Conservation (phyloP, 2,329 filamentous ascomycete genomes). For the Exserohilum turcica region DNA sequence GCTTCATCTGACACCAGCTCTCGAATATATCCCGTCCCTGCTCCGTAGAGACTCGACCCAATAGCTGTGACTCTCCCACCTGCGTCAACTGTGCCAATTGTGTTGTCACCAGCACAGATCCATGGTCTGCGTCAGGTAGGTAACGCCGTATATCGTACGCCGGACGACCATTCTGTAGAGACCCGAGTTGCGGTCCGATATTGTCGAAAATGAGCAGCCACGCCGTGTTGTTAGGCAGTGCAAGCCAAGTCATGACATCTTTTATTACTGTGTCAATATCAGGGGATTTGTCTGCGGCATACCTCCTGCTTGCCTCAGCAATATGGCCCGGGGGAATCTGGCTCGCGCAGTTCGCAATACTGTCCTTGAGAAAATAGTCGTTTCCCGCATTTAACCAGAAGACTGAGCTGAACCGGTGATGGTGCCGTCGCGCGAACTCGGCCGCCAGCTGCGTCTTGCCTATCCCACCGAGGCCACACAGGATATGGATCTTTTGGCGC, state of each 20-base stretch:
- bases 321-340: constrained; percentile 25
- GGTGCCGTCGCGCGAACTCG: constrained; percentile 28
- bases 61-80: constrained; percentile 22
- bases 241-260: constrained; percentile 24
- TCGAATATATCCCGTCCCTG: constrained; percentile 25
- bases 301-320: constrained; percentile 17
- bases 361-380: constrained; percentile 25
- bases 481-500: constrained; percentile 20
- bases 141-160: constrained; percentile 24
- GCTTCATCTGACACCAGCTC: constrained; percentile 19
- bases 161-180: constrained; percentile 3
- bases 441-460: constrained; percentile 35
- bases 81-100: constrained; percentile 22
- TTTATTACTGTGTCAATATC: constrained; percentile 25
- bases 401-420: constrained; percentile 24
- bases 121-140: constrained; percentile 23
- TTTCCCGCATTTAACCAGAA: constrained; percentile 30
- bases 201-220: constrained; percentile 33
- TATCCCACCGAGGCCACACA: constrained; percentile 32
- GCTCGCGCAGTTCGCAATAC: constrained; percentile 23
- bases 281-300: constrained; percentile 10
- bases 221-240: constrained; percentile 9
- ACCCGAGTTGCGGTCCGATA: constrained; percentile 21
- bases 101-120: constrained; percentile 30
- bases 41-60: constrained; percentile 14